Base-by-base conservation (phyloP, 139 green algal genomes). In the Coelastrella sp. region DNA sequence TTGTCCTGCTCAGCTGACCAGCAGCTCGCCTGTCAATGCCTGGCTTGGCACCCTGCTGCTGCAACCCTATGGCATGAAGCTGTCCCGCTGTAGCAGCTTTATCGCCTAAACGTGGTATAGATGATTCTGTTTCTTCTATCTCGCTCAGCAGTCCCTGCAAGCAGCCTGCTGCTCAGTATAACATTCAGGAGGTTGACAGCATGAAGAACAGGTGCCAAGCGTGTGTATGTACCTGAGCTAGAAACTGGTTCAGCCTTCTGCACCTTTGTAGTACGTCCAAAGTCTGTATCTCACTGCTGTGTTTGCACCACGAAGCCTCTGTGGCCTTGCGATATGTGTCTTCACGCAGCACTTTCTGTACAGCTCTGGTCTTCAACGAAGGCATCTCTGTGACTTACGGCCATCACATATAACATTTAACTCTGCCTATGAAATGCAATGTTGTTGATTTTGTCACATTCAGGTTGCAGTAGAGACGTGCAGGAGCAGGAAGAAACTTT, bases 231-330 rank as follows among this genome's bases (percentile, higher is more conserved):
- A 80, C 72, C 72, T 80, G 59, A 7, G 15, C 53, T 7, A 80
- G 45, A 32, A 80, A 80, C 2, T 63, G 40, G 27, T 82, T 82
- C 4, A 82, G 75, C 34, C 37, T 35, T 35, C 71, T 82, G 35
- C 75, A 82, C 3, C 75, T 41, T 23, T 34, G 11, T 17, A 82
- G 53, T 30, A 82, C 35, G 7, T 82, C 75, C 6, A 80, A 17
- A 17, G 45, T 53, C 25, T 80, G 45, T 5, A 62, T 41, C n/a
- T 79, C 71, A 37, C 21, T 43, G 41, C 41, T 62, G 37, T 78
- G 45, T 1, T 41, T 53, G 4, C 3, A 30, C 71, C 71, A 79
- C 34, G 45, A 37, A 3, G 40, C 34, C 21, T 69, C 62, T 38
- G 71, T 57, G 3, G 27, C 71, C 35, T 62, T 48, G 8, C 41